Base-by-base conservation (phyloP, 352 stramenopile species). In the Phytophthora ramorum region DNA sequence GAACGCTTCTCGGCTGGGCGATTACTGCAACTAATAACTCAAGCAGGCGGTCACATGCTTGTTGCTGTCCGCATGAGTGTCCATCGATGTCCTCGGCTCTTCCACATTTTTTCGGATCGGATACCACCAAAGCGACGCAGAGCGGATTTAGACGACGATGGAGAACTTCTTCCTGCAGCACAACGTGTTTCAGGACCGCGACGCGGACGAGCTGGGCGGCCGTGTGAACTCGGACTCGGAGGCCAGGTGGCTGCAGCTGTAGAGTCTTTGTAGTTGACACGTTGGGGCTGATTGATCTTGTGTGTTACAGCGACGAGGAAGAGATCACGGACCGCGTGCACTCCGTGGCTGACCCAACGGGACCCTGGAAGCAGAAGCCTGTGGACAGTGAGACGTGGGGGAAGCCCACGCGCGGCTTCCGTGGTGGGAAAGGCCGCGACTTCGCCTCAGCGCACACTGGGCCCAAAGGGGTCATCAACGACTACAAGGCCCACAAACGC, bases 131-230 rank as follows among this genome's bases (percentile, higher is more conserved):
- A 63, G 45, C 38, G 57, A 63, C 49, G 38, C 30, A 44, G 19
- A 68, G 8, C 45, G 35, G 20, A 67, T 38, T 6, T 48, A 3
- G 34, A n/a, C 22, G 22, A 87, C 40, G 10, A 95, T 93, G 85
- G 87, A 95, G 62, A 78, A 73, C 63, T 95, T 95, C 71, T 93
- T 93, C 68, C 58, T 90, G 24, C 76, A 91, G 60, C 85, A 95
- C 63, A 79, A 77, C 61, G 82, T 92, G 56, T 66, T 85, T 66
- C 78, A 81, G n/a, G 82, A 95, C 66, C 82, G 85, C 53, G 85
- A 95, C 34, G 20, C 67, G 7, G 87, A 93, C 46, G 85, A 95
- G 58, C 51, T 95, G 13, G 55, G 68, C 41, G 78, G 69, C 17
- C 69, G 45, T 10, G 63, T 85, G 30, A 69, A 78, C 57, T 95